Evolutionary conservation across 495 filamentous ascomycete genomes (phyloP), one percentile per base, ranked within the genome.

Genomic region (Penicillium herquei): DNA sequence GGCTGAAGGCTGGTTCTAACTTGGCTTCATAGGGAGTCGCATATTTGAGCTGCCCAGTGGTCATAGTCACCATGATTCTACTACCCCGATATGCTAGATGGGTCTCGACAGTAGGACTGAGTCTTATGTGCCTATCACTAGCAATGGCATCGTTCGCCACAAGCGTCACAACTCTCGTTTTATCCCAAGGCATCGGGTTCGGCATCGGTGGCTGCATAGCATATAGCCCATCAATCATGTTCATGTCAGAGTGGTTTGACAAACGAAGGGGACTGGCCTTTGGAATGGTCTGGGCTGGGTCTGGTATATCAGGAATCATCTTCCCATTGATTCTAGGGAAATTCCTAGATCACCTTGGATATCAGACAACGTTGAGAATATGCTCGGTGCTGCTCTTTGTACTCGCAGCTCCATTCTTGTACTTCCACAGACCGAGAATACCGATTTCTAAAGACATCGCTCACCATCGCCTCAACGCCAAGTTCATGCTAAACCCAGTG

Each of bases 181-280:
- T 74, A 3, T 77, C 74, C 0, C 81, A 84, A 56, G 82, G 81
- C 1, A 69, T 80, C 6, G 55, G 80, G 1, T 79, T 76, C 56
- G 78, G 74, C 1, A 50, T 84, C 6, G 79, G 80, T 18, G 72
- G 66, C 11, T 73, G 70, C 18, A 67, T 82, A 18, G 60, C 76
- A 9, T 83, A 79, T 58, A 72, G 67, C 35, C 76, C 79, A 6
- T 70, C 72, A 7, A 74, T 76, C 9, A 55, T 81, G 11, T 81
- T 74, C 45, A 68, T 84, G 39, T 72, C 78, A 31, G 77, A 82
- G 40, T 84, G 81, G 81, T 84, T 84, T 58, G 59, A 76, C 12
- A 63, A 65, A 48, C 65, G 70, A 12, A 75, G 78, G 59, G 74
- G 78, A 1, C 62, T 81, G 0, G 79, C 79, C 2, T 80, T 74